phyloP scores from a whole-genome alignment of 2,329 filamentous ascomycete species.

The Clarireedia monteithiana region DNA sequence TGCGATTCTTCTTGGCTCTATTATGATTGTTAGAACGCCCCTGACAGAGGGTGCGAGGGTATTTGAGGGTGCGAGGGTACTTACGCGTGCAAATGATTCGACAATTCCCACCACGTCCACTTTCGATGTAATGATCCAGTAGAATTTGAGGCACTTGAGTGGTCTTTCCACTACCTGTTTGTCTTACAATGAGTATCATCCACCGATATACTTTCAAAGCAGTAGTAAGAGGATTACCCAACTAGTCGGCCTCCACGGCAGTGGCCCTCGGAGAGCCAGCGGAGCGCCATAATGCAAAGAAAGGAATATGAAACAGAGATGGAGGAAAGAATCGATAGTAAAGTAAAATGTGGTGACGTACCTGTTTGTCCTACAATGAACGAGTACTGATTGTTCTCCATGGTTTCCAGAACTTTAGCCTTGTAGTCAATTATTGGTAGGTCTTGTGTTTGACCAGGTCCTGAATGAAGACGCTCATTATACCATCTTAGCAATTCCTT shows the following conservation, averaged over 20 bases:
- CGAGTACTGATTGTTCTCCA: conserved; percentile 71
- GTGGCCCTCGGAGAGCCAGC: no score
- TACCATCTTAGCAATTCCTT: neutral
- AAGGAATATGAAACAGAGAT: no score
- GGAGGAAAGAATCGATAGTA: no score
- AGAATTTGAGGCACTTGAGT: conserved; percentile 96
- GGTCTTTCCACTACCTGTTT: conserved; percentile 91
- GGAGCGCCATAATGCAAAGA: no score
- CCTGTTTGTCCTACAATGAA: conserved; percentile 95
- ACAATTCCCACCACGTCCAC: conserved; percentile 61
- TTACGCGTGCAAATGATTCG: conserved; percentile 81
- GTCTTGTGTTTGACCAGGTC: neutral
- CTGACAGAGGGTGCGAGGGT: neutral
- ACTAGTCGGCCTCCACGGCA: no score
- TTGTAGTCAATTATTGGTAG: conserved; percentile 83
- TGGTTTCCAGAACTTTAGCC: conserved; percentile 74
- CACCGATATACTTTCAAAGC: no score
- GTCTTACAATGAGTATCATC: conserved; percentile 65
- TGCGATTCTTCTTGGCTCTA: conserved; percentile 78
- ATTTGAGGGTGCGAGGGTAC: neutral
- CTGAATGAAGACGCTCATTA: neutral
- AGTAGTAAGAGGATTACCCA: no score
- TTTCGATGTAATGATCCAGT: conserved; percentile 75
- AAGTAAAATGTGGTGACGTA: conserved; percentile 29
- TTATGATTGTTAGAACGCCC: neutral